Conservation (phyloP, 140 eudicot genomes). For the Bidens hawaiensis region DNA sequence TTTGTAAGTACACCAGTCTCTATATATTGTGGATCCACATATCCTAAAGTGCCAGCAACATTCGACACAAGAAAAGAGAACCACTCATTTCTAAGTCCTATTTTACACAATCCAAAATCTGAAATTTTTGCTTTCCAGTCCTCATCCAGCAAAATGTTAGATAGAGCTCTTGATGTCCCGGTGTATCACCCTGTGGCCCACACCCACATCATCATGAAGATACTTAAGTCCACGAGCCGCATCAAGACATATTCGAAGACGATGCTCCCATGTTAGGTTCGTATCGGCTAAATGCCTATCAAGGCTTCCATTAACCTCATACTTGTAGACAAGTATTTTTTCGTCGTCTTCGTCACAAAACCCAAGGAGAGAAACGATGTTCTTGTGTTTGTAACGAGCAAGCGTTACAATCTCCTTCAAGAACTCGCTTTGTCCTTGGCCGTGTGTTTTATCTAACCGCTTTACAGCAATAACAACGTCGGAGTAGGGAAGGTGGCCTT, state of each 20-base stretch:
- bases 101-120: background rate
- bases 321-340: background rate
- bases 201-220: background rate
- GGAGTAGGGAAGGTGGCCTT: background rate
- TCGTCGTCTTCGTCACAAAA: constrained; percentile 4
- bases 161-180: constrained; percentile 5
- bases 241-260: constrained; percentile 12
- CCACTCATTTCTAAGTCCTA: constrained; percentile 9
- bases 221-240: constrained; percentile 6
- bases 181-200: background rate
- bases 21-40: background rate
- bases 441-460: background rate
- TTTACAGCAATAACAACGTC: background rate
- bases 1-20: background rate
- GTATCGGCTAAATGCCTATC: background rate
- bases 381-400: background rate
- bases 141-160: background rate
- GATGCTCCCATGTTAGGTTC: constrained; percentile 1
- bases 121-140: background rate
- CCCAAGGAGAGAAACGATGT: background rate
- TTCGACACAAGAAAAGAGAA: constrained; percentile 1
- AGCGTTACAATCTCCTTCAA: background rate
- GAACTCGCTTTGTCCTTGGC: background rate
- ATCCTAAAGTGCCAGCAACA: constrained; percentile 4
- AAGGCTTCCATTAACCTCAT: constrained; percentile 9